Conservation (phyloP, 2,329 filamentous ascomycete genomes). For the Colletotrichum eleusines region DNA sequence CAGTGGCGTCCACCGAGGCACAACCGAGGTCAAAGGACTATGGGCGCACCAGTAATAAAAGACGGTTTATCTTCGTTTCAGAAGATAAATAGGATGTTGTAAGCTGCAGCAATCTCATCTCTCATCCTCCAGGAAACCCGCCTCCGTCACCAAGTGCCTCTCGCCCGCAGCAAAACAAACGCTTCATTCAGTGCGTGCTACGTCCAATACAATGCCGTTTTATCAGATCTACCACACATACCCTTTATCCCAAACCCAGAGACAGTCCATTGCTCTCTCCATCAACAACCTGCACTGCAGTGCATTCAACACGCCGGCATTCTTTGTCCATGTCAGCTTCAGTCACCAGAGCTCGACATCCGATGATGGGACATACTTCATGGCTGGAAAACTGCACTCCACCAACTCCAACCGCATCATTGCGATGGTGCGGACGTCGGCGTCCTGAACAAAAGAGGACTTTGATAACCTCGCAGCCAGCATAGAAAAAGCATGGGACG, state of each 20-base stretch:
- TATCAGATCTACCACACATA: slow-evolving; percentile 18
- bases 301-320: slow-evolving; percentile 16
- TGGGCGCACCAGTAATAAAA: too few relatives aligned
- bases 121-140: background rate
- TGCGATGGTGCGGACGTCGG: slow-evolving; percentile 11
- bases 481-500: slow-evolving; percentile 18
- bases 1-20: too few relatives aligned
- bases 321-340: slow-evolving; percentile 27
- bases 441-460: slow-evolving; percentile 16
- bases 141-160: background rate
- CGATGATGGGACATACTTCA: slow-evolving; percentile 15
- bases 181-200: background rate
- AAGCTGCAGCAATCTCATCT: background rate
- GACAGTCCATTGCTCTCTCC: slow-evolving; percentile 1
- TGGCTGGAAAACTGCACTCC: slow-evolving; percentile 21
- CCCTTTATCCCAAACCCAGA: background rate
- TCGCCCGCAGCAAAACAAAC: background rate
- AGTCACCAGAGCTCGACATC: background rate
- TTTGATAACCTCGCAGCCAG: slow-evolving; percentile 22
- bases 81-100: background rate
- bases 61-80: too few relatives aligned
- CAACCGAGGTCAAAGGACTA: too few relatives aligned
- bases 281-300: slow-evolving; percentile 26
- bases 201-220: slow-evolving; percentile 15
- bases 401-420: slow-evolving; percentile 13